Evolutionary conservation across 768 basidiomycete species (phyloP), one percentile per base, ranked within the genome.

Genomic region (Coprinopsis strossmayeri): DNA sequence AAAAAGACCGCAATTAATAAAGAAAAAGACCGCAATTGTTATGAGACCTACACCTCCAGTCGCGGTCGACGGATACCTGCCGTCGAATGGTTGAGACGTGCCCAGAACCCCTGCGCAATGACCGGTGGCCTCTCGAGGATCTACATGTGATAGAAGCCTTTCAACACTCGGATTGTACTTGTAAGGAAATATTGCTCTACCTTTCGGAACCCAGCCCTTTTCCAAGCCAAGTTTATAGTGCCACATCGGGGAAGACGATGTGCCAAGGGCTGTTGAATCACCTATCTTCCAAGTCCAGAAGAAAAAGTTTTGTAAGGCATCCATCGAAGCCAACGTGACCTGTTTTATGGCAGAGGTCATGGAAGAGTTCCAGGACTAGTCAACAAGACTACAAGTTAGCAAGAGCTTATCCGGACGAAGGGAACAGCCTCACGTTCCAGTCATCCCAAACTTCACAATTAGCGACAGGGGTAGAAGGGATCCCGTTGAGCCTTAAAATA

Each of bases 251-350:
- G 77, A 68, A 38, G 84, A 80, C 11, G 87, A 80, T 24, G 77
- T 81, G 25, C 81, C 82, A 35, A 78, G 73, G 1, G 65, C 62
- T 2, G 82, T 78, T n/a, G 88, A 91, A 61, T 86, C 82, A 44
- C 91, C 89, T 51, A 94, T 91, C 66, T 91, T 91, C 89, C 90
- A 95, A 0, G 89, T 92, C 92, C 92, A 96, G 74, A 91, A 94
- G 74, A 94, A 95, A 75, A 78, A 93, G 64, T 94, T 86, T 71
- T 91, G 84, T 18, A 94, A 71, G 21, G 91, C 84, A 56, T 92
- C 90, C 91, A 95, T 95, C 50, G 84, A 82, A 20, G 84, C 79
- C 57, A 87, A 60, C 3, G 86, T 79, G 45, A 91, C 82, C 51
- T 82, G 67, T 67, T 74, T 71, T 49, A 90, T 69, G 27, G 71